Evolutionary conservation across 1,284 basidiomycete genomes (phyloP).

Genomic region (Cutaneotrichosporon cyanovorans): DNA sequence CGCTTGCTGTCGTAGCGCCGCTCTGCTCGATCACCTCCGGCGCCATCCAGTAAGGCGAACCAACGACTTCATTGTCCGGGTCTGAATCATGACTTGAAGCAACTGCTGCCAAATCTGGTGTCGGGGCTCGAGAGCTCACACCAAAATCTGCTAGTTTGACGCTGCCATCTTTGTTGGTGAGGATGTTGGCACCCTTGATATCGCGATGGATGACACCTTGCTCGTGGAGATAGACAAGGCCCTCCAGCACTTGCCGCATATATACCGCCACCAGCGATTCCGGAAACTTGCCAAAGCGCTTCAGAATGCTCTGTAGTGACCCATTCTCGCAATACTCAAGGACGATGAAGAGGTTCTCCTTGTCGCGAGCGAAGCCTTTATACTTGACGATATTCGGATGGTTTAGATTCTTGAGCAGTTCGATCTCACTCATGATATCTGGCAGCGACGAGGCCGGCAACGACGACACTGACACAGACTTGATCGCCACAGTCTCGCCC

Average conservation of each 20-base stretch:
- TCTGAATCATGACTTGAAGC: constrained; percentile 3
- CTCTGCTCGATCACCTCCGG: constrained; percentile 96
- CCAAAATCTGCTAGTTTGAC: constrained; percentile 94
- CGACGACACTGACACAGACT: constrained; percentile 86
- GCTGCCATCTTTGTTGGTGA: constrained; percentile 96
- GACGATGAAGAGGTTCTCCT: constrained; percentile 91
- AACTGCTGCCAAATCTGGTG: constrained; percentile 16
- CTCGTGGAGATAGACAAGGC: constrained; percentile 85
- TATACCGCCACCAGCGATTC: constrained; percentile 94
- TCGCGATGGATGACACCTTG: constrained; percentile 95
- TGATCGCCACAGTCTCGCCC: constrained; percentile 91
- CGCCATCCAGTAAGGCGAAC: constrained; percentile 98
- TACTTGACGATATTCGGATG: constrained; percentile 95
- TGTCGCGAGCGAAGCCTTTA: constrained; percentile 89
- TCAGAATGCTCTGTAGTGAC: constrained; percentile 87
- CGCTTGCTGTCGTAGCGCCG: constrained; percentile 91
- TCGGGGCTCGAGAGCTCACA: constrained; percentile 58
- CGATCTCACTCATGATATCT: constrained; percentile 96
- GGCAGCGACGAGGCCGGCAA: constrained; percentile 87
- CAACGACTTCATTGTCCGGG: constrained; percentile 77
- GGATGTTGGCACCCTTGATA: constrained; percentile 95
- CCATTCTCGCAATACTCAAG: constrained; percentile 97
- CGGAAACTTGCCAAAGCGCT: constrained; percentile 96
- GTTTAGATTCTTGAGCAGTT: constrained; percentile 92
- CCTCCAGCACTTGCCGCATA: constrained; percentile 82